These are phyloP conservation scores for Acacia pycnantha DNA, from an alignment of 331 rosid species.

Conservation along the genomic window DNA sequence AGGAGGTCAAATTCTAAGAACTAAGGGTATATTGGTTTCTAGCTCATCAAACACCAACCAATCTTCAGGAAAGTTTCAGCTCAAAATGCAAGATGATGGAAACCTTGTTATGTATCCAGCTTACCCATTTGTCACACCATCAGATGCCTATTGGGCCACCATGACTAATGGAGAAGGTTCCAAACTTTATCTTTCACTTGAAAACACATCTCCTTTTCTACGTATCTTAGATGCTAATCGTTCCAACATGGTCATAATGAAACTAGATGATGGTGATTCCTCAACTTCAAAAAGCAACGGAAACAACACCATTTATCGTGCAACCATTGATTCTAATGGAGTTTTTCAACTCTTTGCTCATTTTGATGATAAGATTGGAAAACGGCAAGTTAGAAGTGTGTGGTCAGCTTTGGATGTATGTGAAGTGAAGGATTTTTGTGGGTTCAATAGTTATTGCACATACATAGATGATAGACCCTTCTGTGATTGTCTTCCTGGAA, in stretches of 20 bases:
- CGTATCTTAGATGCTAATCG: neutral
- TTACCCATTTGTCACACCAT: neutral
- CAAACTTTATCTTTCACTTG: constrained; percentile 11
- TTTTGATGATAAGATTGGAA: neutral
- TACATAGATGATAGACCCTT: neutral
- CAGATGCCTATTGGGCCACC: neutral
- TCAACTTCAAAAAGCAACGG: neutral
- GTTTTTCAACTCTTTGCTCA: constrained; percentile 22
- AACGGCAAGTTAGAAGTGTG: rapidly evolving
- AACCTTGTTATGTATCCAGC: constrained; percentile 30
- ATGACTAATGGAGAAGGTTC: neutral
- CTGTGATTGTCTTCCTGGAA: constrained; percentile 30
- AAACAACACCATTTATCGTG: constrained; percentile 22
- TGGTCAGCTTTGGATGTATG: neutral
- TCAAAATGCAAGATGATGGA: constrained; percentile 39
- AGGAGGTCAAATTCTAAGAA: constrained; percentile 31
- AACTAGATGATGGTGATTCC: neutral
- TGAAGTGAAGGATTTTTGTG: constrained; percentile 23
- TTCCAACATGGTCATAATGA: neutral
- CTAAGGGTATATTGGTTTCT: constrained; percentile 22
- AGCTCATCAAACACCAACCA: constrained; percentile 26
- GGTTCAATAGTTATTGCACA: constrained; percentile 39
- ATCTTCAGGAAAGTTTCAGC: constrained; percentile 28
- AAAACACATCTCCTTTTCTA: constrained; percentile 10
- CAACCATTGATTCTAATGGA: constrained; percentile 36